Conservation (phyloP, 257 asterid genomes). For the Nicotiana undulata region DNA sequence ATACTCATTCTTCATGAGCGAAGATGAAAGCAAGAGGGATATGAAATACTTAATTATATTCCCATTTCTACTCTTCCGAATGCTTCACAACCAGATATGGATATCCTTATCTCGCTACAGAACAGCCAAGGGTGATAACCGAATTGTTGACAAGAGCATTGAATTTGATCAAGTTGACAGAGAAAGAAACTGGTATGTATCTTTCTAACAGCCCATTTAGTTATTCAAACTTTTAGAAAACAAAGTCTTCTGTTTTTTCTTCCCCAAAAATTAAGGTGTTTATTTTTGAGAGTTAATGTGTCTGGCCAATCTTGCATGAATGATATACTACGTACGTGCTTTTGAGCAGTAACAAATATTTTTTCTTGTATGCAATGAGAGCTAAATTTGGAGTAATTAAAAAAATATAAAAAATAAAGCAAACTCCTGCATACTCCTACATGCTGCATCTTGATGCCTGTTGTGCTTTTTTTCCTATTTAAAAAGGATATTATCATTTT, state of each 20-base stretch:
- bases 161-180: conserved; percentile 88
- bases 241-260: background rate
- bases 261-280: too few relatives aligned
- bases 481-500: background rate
- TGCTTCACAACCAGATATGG: conserved; percentile 70
- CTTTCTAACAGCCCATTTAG: background rate
- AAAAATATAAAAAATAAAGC: background rate
- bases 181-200: conserved; percentile 60
- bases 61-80: conserved; percentile 48
- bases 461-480: background rate
- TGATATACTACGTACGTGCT: background rate
- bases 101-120: conserved; percentile 58
- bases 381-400: background rate
- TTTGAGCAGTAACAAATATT: background rate
- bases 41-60: conserved; percentile 26
- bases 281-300: background rate
- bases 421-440: background rate
- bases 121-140: conserved; percentile 59
- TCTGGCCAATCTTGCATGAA: background rate
- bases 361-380: background rate
- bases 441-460: background rate
- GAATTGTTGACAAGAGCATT: conserved; percentile 71
- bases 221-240: background rate
- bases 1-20: conserved; percentile 23
- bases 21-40: conserved; percentile 35